Percentiles rank a stretch among this genome's conserved stretches.
Conservation (phyloP, 225 moss, liverwort and hornwort genomes). For the Takakia lepidozioides region DNA sequence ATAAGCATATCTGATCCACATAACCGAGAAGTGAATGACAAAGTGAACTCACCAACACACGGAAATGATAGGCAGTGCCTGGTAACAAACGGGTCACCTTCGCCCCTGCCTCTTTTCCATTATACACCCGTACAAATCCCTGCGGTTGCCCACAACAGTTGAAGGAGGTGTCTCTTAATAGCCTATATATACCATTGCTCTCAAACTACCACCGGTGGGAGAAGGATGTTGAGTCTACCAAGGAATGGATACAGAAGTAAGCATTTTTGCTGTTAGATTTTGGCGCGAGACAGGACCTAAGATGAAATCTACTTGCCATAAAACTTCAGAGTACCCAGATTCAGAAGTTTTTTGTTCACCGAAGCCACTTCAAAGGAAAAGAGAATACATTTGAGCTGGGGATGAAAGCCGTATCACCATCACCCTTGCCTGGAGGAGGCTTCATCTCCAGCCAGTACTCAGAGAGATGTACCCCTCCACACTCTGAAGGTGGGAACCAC, state of each 20-base stretch:
- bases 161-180: no score
- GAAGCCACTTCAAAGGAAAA: no score
- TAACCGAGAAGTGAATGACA: no score
- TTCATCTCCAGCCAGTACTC: constrained; percentile 28
- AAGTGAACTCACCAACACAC: constrained; percentile 28
- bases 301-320: not conserved
- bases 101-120: constrained; percentile 23
- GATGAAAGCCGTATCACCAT: constrained; percentile 11
- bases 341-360: no score
- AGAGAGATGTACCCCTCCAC: constrained; percentile 23
- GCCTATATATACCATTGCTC: no score
- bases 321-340: not conserved
- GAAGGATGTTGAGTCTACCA: no score
- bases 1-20: not conserved
- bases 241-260: no score
- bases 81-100: constrained; percentile 34
- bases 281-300: no score
- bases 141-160: no score
- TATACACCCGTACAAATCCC: constrained; percentile 23
- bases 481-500: constrained; percentile 25
- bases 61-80: constrained; percentile 27
- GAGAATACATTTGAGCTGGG: constrained; percentile 29
- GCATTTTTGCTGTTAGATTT: no score
- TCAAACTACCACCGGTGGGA: no score
- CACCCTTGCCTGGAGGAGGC: constrained; percentile 29